Base-by-base conservation (phyloP, 177 flowering plant genomes). In the Telopea speciosissima region DNA sequence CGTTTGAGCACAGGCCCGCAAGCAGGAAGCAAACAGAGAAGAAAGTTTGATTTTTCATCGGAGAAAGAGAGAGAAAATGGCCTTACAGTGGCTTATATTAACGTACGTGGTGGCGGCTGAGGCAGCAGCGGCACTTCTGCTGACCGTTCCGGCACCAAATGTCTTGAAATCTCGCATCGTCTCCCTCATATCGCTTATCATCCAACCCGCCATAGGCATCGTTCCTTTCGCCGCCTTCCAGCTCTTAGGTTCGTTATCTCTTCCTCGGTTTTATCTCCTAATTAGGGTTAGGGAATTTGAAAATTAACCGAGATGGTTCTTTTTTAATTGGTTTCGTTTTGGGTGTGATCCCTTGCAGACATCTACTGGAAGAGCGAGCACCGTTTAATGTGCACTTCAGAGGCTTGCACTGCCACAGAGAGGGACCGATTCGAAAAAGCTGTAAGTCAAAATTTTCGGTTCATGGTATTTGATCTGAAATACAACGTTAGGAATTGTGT, bases 321-420 rank as follows among this genome's bases (percentile, higher is more conserved):
- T 22, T 13, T 63, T 19, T n/a, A 65, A n/a, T 59, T 73, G 16
- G 59, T 69, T 58, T 13, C 17, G 31, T 13, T 76, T 73, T 59
- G 26, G 66, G 70, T 61, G 59, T 59, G 13, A 11, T 28, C 19
- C 31, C 65, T 52, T 78, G 54, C 64, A 93, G 98, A 93, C 78
- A 82, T 93, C 25, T 93, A 93, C 61, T 93, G 98, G 98, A 93
- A 93, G 88, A 87, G 76, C 24, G 98, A 93, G 81, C 97, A 93
- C 68, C 87, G 96, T 0, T 65, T 91, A 88, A 83, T 73, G 86
- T 93, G 98, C 68, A 81, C 90, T 2, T 83, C 87, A 22, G 98
- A 89, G 70, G 73, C 76, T 70, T 93, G 96, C 81, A 92, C 97
- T 2, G 95, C 97, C 31, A 65, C 92, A n/a, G 98, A 92, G 80